Evolutionary conservation across 768 basidiomycete species (phyloP).

Genomic region (Holtermannia corniformis): DNA sequence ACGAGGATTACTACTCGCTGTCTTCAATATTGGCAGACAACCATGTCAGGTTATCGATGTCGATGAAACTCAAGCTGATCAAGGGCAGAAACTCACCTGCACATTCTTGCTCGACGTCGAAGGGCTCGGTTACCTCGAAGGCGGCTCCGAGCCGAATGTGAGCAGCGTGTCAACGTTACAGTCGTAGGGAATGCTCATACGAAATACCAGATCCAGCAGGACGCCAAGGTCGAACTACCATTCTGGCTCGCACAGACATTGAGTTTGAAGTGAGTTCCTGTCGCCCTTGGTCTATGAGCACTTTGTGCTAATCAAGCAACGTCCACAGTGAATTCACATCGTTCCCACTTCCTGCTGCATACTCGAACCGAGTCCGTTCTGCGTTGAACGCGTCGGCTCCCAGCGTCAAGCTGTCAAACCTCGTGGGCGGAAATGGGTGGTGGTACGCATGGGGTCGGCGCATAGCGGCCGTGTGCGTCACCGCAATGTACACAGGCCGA

Average conservation of each 20-base stretch:
- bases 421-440: slow-evolving; percentile 75
- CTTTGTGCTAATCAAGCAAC: not conserved
- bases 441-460: slow-evolving; percentile 91
- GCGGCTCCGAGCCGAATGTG: slow-evolving; percentile 74
- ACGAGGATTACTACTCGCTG: slow-evolving; percentile 84
- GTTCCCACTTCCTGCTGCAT: slow-evolving; percentile 71
- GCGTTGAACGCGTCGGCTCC: slow-evolving; percentile 81
- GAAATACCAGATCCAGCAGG: slow-evolving; percentile 56
- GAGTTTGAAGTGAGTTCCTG: slow-evolving; percentile 57
- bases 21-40: slow-evolving; percentile 87
- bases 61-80: not conserved
- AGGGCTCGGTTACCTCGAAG: slow-evolving; percentile 80
- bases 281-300: not conserved
- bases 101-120: slow-evolving; percentile 78
- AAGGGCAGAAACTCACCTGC: slow-evolving; percentile 77
- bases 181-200: no score
- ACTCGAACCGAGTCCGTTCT: slow-evolving; percentile 65
- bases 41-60: slow-evolving; percentile 49
- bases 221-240: slow-evolving; percentile 70
- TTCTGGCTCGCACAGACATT: slow-evolving; percentile 86
- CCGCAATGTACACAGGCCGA: not conserved
- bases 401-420: slow-evolving; percentile 68
- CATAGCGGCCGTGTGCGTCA: slow-evolving; percentile 67
- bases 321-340: slow-evolving; percentile 86
- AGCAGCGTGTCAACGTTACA: slow-evolving; percentile 25